Conservation (phyloP, 768 basidiomycete species). For the Lentinula edodes region DNA sequence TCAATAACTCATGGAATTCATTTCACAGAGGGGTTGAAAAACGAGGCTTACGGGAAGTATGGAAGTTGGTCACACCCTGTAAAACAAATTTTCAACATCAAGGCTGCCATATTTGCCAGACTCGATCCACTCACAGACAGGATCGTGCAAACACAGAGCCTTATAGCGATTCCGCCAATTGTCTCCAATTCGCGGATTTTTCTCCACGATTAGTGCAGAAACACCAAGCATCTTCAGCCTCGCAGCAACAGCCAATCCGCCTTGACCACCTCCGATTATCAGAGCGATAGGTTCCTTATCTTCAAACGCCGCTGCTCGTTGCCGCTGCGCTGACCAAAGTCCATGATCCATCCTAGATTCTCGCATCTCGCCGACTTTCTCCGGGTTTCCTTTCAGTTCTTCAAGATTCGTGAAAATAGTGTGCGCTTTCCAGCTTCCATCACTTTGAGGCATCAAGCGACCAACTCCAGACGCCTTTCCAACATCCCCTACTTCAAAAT, state of each 20-base stretch:
- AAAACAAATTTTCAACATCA: background rate
- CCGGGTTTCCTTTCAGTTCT: constrained; percentile 46
- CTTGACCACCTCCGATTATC: constrained; percentile 62
- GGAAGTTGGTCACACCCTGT: constrained; percentile 54
- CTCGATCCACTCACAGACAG: constrained; percentile 42
- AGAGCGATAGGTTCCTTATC: constrained; percentile 54
- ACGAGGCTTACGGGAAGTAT: constrained; percentile 46
- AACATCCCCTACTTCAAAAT: constrained; percentile 43
- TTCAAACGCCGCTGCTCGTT: constrained; percentile 36
- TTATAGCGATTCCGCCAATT: constrained; percentile 66
- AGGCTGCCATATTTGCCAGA: background rate
- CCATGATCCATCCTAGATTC: constrained; percentile 40
- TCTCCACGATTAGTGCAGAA: constrained; percentile 54
- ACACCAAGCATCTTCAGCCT: constrained; percentile 52
- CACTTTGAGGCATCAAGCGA: constrained; percentile 41
- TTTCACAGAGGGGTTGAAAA: too few relatives aligned
- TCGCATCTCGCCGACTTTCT: constrained; percentile 42
- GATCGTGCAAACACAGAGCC: constrained; percentile 60
- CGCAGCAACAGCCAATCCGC: constrained; percentile 60
- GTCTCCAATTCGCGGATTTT: constrained; percentile 52
- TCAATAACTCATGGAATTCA: background rate
- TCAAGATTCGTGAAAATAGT: constrained; percentile 55
- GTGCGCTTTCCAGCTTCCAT: constrained; percentile 53
- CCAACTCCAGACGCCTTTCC: constrained; percentile 49
- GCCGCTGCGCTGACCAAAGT: constrained; percentile 46